Evolutionary conservation across 345 rosid species (phyloP).

Genomic region (Cochlearia excelsa): DNA sequence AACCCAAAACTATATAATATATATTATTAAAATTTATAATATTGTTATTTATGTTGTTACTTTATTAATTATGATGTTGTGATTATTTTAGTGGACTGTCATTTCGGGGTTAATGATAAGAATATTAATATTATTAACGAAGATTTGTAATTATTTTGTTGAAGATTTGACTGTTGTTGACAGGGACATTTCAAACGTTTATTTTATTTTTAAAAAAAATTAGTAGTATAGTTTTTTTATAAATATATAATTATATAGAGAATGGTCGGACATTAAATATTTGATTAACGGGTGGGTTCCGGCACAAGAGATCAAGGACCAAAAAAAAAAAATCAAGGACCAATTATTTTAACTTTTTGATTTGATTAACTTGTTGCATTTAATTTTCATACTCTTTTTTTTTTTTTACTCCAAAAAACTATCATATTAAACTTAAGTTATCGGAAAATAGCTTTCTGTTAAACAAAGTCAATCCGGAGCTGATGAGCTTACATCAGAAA

Average conservation of each 20-base stretch:
- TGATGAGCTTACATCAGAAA: too few relatives aligned
- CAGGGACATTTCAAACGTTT: constrained; percentile 29
- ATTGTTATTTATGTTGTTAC: neutral
- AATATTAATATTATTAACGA: neutral
- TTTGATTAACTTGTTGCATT: constrained; percentile 1
- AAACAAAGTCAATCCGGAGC: too few relatives aligned
- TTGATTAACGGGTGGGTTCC: constrained; percentile 26
- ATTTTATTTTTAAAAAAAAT: neutral
- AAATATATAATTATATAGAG: too few relatives aligned
- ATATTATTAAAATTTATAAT: constrained; percentile 6
- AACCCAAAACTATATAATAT: constrained; percentile 3
- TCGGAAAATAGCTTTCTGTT: too few relatives aligned
- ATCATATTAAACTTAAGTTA: too few relatives aligned
- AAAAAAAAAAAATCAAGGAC: too few relatives aligned
- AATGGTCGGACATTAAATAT: constrained; percentile 32
- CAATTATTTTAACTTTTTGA: constrained; percentile 20
- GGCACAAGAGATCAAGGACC: constrained; percentile 32
- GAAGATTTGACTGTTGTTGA: constrained; percentile 31
- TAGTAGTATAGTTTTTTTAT: neutral
- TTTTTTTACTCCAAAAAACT: too few relatives aligned
- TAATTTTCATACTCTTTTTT: neutral
- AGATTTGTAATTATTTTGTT: constrained; percentile 23
- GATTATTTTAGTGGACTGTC: constrained; percentile 28
- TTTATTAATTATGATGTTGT: constrained; percentile 6
- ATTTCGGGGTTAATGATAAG: constrained; percentile 26